Evolutionary conservation across 2,329 filamentous ascomycete genomes (phyloP).

Genomic region (Escovopsis sp.): DNA sequence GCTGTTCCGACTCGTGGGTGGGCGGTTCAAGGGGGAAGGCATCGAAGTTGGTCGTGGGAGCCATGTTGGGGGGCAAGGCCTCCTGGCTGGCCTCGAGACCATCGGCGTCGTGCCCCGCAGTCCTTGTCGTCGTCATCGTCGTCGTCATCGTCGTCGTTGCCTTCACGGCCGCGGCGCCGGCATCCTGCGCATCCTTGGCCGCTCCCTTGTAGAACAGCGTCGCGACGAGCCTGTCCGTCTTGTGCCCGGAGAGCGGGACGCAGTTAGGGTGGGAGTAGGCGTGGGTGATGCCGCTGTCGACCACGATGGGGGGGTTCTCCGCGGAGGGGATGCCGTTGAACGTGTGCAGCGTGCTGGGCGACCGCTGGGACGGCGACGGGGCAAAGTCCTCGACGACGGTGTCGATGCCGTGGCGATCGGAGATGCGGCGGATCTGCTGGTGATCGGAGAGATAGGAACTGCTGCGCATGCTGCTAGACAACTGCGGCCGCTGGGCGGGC

Average conservation of each 20-base stretch:
- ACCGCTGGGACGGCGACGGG: constrained; percentile 18
- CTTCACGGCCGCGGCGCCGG: neutral
- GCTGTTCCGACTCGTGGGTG: constrained; percentile 37
- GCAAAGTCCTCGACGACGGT: constrained; percentile 45
- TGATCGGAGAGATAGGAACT: constrained; percentile 49
- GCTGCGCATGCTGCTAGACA: constrained; percentile 38
- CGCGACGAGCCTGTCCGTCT: constrained; percentile 39
- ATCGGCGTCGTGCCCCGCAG: constrained; percentile 7
- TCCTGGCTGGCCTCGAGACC: constrained; percentile 19
- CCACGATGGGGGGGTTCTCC: constrained; percentile 42
- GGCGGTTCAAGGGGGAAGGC: constrained; percentile 46
- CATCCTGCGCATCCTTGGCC: constrained; percentile 17
- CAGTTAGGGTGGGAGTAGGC: constrained; percentile 50
- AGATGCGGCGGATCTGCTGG: constrained; percentile 41
- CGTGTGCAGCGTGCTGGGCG: constrained; percentile 28
- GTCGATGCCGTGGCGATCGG: constrained; percentile 49
- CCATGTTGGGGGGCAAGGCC: constrained; percentile 36
- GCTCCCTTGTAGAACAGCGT: constrained; percentile 48
- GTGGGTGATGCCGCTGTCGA: constrained; percentile 48
- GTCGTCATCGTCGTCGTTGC: neutral
- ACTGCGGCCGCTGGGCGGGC: constrained; percentile 29
- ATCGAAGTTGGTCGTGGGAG: constrained; percentile 43
- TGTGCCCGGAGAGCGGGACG: constrained; percentile 33
- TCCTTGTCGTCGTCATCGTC: too few relatives aligned
- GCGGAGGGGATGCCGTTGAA: constrained; percentile 48